Evolutionary conservation across 1,284 basidiomycete species (phyloP), one percentile per base, ranked within the genome.

Genomic region (Mrakiaceae sp.): DNA sequence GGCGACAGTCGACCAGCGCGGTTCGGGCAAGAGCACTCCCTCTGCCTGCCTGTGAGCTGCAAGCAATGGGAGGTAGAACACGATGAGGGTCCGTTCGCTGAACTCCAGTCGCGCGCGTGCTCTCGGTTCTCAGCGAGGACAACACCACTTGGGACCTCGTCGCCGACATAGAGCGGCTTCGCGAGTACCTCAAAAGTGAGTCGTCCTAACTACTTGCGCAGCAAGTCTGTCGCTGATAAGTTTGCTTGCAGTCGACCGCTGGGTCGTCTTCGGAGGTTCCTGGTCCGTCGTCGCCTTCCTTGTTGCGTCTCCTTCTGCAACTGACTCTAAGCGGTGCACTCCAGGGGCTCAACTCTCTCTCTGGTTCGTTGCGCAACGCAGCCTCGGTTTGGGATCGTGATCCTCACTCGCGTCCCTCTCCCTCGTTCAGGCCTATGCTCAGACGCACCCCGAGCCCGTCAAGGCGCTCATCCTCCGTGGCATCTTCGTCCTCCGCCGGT

Each of bases 111-210:
- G 43, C n/a, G 6, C 7, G 9, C 7, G 6, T 47, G 43, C 9
- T 7, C 4, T 12, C 9, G n/a, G 2, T 8, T 12, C 43, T 43
- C 47, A 11, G 7, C 50, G 42, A 44, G 2, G 42, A 92, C 68
- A 97, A 97, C 76, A 96, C 90, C 3, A 97, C 93, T 0, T 95
- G 90, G 91, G 87, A 94, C 73, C 83, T 97, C 44, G 90, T 98
- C 16, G 86, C 83, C 67, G 94, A 97, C 72, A 86, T 92, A 11
- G 93, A 97, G 74, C 84, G 79, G 71, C 78, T 97, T 42, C 82
- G 93, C 61, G 79, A 85, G 70, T 81, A 87, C 67, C 80, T 95
- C 2, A 76, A 76, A 46, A 80, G 27, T 27, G 27, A 27, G 27
- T 27, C 27, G 27, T 27, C 27, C 27, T 27, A 27, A 27, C 27